Evolutionary conservation across 2,329 filamentous ascomycete genomes (phyloP).

Genomic region (Microdochium trichocladiopsis): DNA sequence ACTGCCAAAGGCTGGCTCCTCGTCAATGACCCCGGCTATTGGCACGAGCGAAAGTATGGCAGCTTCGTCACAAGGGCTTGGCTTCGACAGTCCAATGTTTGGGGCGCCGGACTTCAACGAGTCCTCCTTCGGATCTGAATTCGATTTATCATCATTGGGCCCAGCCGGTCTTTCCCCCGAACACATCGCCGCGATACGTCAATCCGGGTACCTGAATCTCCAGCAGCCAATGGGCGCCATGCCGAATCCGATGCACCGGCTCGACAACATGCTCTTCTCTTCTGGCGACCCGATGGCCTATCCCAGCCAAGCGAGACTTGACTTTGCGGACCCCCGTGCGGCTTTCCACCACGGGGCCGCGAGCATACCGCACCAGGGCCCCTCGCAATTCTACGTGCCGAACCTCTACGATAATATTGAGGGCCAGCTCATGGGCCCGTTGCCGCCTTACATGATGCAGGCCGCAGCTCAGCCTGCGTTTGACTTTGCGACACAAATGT

Average conservation of each 20-base stretch:
- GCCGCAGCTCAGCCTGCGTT: conserved; percentile 33
- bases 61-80: background rate
- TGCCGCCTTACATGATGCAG: conserved; percentile 66
- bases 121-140: background rate
- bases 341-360: conserved; percentile 20
- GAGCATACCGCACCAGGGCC: conserved; percentile 20
- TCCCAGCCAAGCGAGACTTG: conserved; percentile 67
- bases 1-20: background rate
- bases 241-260: conserved; percentile 53
- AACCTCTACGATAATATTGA: conserved; percentile 59
- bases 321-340: conserved; percentile 33
- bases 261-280: conserved; percentile 76
- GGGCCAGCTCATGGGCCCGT: conserved; percentile 63
- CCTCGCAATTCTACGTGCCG: conserved; percentile 42
- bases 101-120: background rate
- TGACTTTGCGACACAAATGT: conserved; percentile 35
- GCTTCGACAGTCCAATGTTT: background rate
- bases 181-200: background rate
- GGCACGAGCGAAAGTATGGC: background rate
- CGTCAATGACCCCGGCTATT: background rate
- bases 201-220: conserved; percentile 1
- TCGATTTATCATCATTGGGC: background rate
- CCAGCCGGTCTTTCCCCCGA: conserved; percentile 3
- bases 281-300: conserved; percentile 74
- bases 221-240: conserved; percentile 9